Base-by-base conservation (phyloP, 1,139 yeast species). In the Meyerozyma carpophila region DNA sequence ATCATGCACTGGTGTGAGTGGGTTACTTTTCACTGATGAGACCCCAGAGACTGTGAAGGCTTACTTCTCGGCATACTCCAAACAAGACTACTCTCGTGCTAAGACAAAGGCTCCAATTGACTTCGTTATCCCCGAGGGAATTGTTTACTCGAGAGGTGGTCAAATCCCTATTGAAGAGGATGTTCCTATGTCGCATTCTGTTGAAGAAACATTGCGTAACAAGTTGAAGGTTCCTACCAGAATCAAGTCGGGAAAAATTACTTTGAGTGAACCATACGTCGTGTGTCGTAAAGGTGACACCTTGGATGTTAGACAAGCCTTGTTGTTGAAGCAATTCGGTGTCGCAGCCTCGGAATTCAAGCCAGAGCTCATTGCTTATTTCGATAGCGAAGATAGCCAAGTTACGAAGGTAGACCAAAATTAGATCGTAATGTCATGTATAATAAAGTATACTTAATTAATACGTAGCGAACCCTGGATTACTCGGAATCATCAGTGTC, bases 131-230 rank as follows among this genome's bases (percentile, higher is more conserved):
- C 98, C 98, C 28, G 90, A 77, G 47, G 99, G 99, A 34, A 74
- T 89, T 45, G 84, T 93, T 10, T 91, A 89, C 63, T 88, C 98
- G 13, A 82, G 96, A 63, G 99, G 97, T 55, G 98, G 98, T 16
- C 95, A 88, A 67, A 71, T 91, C 45, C 77, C 96, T 28, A 69
- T 65, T 25, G 97, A 90, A 61, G 98, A 93, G 54, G 99, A 93
- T 64, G 93, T 93, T 18, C 96, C 97, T 55, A 82, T 93, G 88
- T 84, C 95, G 10, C 98, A 93, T 62, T 89, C 98, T 5, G 75
- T 94, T 67, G 98, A 93, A 68, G 89, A 90, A 55, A 88, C 96
- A 37, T 68, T 93, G 57, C 83, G 98, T 73, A 86, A 82, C 63
- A 85, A 85, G 60, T 82, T 82, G 55, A 93, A 93, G 61, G 82